Base-by-base conservation (phyloP, 2,329 filamentous ascomycete species). In the Samsoniella hepiali region DNA sequence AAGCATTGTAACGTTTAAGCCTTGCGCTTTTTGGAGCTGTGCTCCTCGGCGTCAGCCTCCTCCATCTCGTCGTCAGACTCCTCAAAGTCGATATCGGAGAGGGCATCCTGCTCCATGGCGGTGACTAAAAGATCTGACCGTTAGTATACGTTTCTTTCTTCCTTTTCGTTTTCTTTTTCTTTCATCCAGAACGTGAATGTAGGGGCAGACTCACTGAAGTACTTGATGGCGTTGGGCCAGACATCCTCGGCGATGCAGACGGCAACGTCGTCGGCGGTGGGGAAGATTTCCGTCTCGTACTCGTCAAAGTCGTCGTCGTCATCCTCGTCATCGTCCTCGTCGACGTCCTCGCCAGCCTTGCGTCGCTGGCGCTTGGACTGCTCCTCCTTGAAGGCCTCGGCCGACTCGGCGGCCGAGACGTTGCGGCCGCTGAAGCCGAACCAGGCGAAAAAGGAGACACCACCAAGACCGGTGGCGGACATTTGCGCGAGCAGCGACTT, bases 201-300 rank as follows among this genome's bases (percentile, higher is more conserved):
- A 9, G 32, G 51, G 27, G 8, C n/a, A 36, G 63, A 85, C 91
- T 78, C 81, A 95, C 91, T 90, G 79, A 95, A 98, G 79, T 95
- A 96, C 76, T 91, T 91, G 75, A 96, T 88, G 64, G 93, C 94
- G 67, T 88, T 87, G 55, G 91, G 91, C 88, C 90, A 97, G 59
- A 98, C 79, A 69, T 98, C 94, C 73, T 98, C 93, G 9, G 90
- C 87, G 69, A 98, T 82, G 65, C 87, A 83, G 66, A 92, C 83
- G 45, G 93, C 93, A 55, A 98, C 76, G 66, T 93, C 90, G 69
- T 96, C 92, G 29, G 91, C 94, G 50, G 87, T 87, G n/a, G 91
- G 89, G 81, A 95, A 97, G 69, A 96, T 89, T 77, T 97, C 94
- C 55, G 89, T 83, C 61, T 88, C 86, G 65, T 88, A 84, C 68